Evolutionary conservation across 345 rosid species (phyloP), one percentile per base, ranked within the genome.

Genomic region (Syzygium aqueum): DNA sequence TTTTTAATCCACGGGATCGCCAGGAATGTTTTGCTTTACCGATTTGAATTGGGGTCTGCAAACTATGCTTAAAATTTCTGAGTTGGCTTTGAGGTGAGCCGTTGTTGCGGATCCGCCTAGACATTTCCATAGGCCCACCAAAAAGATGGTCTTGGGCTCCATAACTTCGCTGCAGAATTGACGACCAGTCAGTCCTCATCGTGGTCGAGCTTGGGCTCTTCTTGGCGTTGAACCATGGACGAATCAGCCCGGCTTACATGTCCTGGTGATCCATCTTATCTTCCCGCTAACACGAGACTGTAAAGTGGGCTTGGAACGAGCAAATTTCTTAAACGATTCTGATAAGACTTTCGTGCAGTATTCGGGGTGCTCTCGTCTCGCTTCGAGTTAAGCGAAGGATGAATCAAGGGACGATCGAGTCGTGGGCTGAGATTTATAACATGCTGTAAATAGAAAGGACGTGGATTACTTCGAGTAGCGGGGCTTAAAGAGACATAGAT

Each of bases 391-490:
- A 21, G 46, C 11, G 6, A 9, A 33, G 25, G 46, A 2, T 8
- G 21, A 73, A 73, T 33, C 2, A 2, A 73, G 25, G 25, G 19
- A 33, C 21, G 49, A 33, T 5, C 5, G 22, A 33, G 80, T 73
- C 11, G 23, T 22, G 61, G n/a, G 61, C 33, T 5, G 27, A 73
- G 49, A 73, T 37, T 22, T 33, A 11, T 9, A 73, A 11, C 11
- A 14, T 5, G 78, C 17, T 61, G 30, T 33, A 4, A 17, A 67
- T 21, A 54, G 59, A 21, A 54, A 67, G 23, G 78, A 16, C 6
- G 2, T 0, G 3, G 3, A 4, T 67, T 11, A 7, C 25, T 33
- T 73, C 25, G 11, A 33, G 49, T 9, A 9, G 11, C 5, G 3
- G 13, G n/a, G 27, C 63, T 10, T 23, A 4, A 23, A 23, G 2